Evolutionary conservation across 495 filamentous ascomycete genomes (phyloP).

Genomic region (Penicillium subrubescens): DNA sequence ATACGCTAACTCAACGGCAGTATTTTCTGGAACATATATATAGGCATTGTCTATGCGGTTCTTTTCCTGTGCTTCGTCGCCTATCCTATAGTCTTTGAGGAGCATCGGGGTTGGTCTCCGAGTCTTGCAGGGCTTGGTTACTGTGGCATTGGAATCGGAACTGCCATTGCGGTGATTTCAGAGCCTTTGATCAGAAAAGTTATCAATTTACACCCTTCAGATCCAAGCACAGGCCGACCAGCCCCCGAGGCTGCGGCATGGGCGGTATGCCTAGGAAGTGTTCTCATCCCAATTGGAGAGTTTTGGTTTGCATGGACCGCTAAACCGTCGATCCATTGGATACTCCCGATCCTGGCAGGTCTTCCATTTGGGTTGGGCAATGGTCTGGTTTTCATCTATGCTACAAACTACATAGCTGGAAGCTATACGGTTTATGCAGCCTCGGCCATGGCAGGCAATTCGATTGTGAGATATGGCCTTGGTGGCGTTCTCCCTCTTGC

Average conservation of each 20-base stretch:
- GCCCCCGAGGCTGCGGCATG: constrained; percentile 68
- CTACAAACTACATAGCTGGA: constrained; percentile 68
- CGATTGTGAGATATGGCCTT: constrained; percentile 58
- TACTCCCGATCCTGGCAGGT: constrained; percentile 69
- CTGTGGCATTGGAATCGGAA: constrained; percentile 71
- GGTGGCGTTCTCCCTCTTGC: constrained; percentile 66
- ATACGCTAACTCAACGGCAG: constrained; percentile 37
- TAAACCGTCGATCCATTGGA: constrained; percentile 66
- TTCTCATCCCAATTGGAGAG: constrained; percentile 67
- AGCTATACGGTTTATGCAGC: constrained; percentile 74
- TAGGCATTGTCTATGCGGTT: constrained; percentile 66
- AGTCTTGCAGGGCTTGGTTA: constrained; percentile 69
- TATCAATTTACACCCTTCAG: constrained; percentile 66
- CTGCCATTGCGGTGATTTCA: constrained; percentile 60
- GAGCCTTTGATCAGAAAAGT: constrained; percentile 63
- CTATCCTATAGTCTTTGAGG: constrained; percentile 69
- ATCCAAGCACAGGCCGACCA: constrained; percentile 61
- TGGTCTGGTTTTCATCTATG: constrained; percentile 70
- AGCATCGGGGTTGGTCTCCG: constrained; percentile 67
- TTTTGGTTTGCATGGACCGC: constrained; percentile 79
- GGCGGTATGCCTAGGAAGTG: constrained; percentile 64
- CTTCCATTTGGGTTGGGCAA: constrained; percentile 75
- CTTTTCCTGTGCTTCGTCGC: constrained; percentile 78
- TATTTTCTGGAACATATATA: constrained; percentile 68
- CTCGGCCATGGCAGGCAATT: constrained; percentile 69